Evolutionary conservation across 306 rosid species (phyloP).

Genomic region (Sicyos baderoa): DNA sequence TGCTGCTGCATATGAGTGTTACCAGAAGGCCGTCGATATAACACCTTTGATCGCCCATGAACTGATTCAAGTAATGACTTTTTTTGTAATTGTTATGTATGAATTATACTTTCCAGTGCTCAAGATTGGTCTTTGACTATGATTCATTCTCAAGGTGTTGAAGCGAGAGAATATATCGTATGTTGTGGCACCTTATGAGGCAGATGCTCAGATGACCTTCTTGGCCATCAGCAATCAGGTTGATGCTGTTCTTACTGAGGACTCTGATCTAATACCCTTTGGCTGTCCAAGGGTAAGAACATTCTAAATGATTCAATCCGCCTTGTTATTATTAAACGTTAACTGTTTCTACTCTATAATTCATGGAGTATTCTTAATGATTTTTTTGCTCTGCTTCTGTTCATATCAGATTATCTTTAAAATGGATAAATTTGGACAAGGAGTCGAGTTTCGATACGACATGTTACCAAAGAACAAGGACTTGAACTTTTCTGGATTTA

Average conservation of each 20-base stretch:
- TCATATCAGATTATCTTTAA: conserved; percentile 72
- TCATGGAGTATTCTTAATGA: neutral
- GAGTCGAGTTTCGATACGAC: conserved; percentile 60
- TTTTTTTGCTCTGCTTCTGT: conserved; percentile 20
- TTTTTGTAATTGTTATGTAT: neutral
- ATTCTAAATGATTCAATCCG: conserved; percentile 9
- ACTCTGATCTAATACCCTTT: conserved; percentile 90
- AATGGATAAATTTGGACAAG: conserved; percentile 97
- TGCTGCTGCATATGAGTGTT: conserved; percentile 81
- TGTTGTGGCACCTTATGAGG: conserved; percentile 95
- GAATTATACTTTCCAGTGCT: conserved; percentile 5
- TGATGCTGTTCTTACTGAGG: conserved; percentile 87
- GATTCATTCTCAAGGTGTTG: conserved; percentile 45
- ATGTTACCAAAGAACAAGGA: conserved; percentile 71
- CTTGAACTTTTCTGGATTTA: conserved; percentile 70
- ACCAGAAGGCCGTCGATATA: conserved; percentile 94
- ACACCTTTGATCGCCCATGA: conserved; percentile 66
- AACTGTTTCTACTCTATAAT: neutral
- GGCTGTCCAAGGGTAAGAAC: conserved; percentile 84
- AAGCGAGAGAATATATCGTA: conserved; percentile 63
- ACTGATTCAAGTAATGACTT: conserved; percentile 57
- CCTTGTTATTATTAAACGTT: neutral
- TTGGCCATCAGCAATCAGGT: conserved; percentile 68
- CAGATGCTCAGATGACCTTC: conserved; percentile 96
- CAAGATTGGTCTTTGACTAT: conserved; percentile 6